Evolutionary conservation across 164 flowering plant species (phyloP).

Genomic region (grape (Vitis vinifera)): DNA sequence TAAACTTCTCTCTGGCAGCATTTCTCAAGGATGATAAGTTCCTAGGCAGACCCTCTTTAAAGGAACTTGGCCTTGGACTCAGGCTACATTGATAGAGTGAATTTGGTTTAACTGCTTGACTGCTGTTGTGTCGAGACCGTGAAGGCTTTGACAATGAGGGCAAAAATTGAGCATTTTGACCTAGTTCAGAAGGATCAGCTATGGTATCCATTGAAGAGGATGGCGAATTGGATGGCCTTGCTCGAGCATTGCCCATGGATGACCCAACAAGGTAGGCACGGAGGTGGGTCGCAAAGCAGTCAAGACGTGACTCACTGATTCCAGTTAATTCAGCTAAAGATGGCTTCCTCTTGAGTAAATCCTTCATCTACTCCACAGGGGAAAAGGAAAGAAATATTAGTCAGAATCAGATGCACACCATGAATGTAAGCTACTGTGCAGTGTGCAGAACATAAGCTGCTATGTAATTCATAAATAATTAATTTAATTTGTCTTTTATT

Average conservation of each 20-base stretch:
- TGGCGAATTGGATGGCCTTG: constrained; percentile 19
- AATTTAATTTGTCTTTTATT: no score
- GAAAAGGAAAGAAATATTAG: not conserved
- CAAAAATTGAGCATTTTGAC: constrained; percentile 19
- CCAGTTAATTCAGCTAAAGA: constrained; percentile 85
- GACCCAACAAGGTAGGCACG: constrained; percentile 72
- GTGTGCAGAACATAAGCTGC: not conserved
- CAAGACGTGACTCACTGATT: constrained; percentile 77
- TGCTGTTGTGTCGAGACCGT: constrained; percentile 29
- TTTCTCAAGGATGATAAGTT: constrained; percentile 39
- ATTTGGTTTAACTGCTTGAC: constrained; percentile 38
- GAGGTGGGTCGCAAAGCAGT: constrained; percentile 75
- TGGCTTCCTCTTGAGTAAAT: constrained; percentile 62
- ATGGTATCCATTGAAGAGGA: constrained; percentile 11
- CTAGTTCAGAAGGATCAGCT: constrained; percentile 25
- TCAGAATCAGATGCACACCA: no score
- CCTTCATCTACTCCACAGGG: constrained; percentile 63
- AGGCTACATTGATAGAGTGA: constrained; percentile 57
- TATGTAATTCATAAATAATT: not conserved
- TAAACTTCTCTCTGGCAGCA: constrained; percentile 51
- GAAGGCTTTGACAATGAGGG: constrained; percentile 27
- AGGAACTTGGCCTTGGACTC: constrained; percentile 66
- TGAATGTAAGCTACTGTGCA: no score
- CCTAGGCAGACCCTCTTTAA: constrained; percentile 57
- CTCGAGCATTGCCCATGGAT: constrained; percentile 20